A percentile compares a stretch with the other conserved stretches of the same genome.
Evolutionary conservation across 495 filamentous ascomycete species (phyloP).

Genomic region (Hyaloscypha hepaticicola): DNA sequence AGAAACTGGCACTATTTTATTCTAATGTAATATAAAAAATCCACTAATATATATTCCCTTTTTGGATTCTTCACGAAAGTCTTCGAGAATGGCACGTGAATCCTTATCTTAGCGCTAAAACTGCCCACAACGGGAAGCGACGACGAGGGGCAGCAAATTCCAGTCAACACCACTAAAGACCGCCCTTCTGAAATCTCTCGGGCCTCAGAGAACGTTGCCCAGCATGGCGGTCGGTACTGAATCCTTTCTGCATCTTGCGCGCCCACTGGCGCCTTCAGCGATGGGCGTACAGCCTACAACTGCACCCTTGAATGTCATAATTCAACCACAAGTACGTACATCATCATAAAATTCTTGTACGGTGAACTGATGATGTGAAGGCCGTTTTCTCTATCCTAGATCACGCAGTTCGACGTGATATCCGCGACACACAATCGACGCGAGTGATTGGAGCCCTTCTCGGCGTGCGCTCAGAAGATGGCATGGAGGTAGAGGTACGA

Average conservation of each 20-base stretch:
- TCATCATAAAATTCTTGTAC: not conserved
- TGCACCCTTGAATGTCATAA: conserved; percentile 84
- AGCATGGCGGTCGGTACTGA: conserved; percentile 77
- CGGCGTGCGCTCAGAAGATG: conserved; percentile 90
- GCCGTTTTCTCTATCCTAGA: conserved; percentile 96
- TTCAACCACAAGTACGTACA: conserved; percentile 85
- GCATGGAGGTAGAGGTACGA: conserved; percentile 89
- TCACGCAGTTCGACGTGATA: conserved; percentile 72
- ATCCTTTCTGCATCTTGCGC: conserved; percentile 89
- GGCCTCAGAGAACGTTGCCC: conserved; percentile 29
- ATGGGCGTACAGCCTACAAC: conserved; percentile 78
- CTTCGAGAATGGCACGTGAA: conserved; percentile 12
- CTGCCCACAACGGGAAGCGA: conserved; percentile 9
- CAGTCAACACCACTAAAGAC: not conserved
- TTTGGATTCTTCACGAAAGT: too few species aligned
- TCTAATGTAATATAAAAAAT: too few species aligned
- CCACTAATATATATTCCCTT: too few species aligned
- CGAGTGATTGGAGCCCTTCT: conserved; percentile 95
- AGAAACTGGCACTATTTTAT: too few species aligned
- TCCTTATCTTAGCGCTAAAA: conserved; percentile 32
- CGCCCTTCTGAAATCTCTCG: conserved; percentile 15
- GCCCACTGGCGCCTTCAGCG: conserved; percentile 78
- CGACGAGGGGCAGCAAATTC: conserved; percentile 17
- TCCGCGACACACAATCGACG: conserved; percentile 79
- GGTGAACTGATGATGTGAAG: conserved; percentile 42